phyloP scores from a whole-genome alignment of 2,329 filamentous ascomycete genomes.

The Xylariaceae sp. region DNA sequence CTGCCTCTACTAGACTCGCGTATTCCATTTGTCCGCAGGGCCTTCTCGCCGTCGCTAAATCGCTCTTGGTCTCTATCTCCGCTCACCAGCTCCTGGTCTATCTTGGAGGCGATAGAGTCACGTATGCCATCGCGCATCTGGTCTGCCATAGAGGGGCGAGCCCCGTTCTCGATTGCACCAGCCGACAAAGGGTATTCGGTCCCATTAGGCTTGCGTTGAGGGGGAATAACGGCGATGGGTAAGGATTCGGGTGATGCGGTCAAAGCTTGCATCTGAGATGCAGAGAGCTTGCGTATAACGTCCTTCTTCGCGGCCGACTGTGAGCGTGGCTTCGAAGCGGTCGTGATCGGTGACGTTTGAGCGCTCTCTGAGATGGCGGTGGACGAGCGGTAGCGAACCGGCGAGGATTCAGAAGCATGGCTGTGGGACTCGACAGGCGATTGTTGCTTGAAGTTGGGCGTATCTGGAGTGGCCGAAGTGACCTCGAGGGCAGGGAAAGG shows the following conservation, averaged over 20 bases:
- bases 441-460: not conserved
- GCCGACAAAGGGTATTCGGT: constrained; percentile 34
- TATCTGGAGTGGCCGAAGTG: not conserved
- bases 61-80: too few species aligned
- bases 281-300: constrained; percentile 47
- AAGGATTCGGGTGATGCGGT: constrained; percentile 54
- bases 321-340: not conserved
- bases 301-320: not conserved
- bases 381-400: not conserved
- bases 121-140: constrained; percentile 25
- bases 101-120: constrained; percentile 1
- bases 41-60: constrained; percentile 13
- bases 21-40: constrained; percentile 26
- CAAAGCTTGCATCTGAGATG: constrained; percentile 55
- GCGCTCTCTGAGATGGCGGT: not conserved
- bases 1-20: constrained; percentile 17
- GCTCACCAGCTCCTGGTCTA: too few species aligned
- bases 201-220: constrained; percentile 27
- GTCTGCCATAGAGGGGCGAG: constrained; percentile 28
- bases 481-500: not conserved
- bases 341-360: not conserved
- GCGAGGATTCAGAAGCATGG: not conserved
- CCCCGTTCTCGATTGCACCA: constrained; percentile 29
- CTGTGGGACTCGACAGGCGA: not conserved
- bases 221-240: constrained; percentile 44